Percentiles rank a stretch among this genome's conserved stretches.
Conservation (phyloP, 495 filamentous ascomycete genomes). For the Xylaria grammica region DNA sequence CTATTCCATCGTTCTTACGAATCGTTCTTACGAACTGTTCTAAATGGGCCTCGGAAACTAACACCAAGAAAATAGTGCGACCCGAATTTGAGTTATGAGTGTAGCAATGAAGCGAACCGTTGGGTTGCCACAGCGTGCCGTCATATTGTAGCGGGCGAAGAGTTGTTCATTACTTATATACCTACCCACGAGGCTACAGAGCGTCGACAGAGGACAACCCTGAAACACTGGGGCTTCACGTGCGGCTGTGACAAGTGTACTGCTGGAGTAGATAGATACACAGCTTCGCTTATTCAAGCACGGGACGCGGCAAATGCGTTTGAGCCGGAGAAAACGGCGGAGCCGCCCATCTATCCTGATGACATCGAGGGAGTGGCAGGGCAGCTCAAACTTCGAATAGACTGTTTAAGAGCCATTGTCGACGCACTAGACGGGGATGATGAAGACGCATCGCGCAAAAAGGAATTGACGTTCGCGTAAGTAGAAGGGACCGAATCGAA, state of each 20-base stretch:
- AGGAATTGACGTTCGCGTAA: conserved; percentile 9
- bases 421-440: background rate
- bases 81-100: background rate
- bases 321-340: background rate
- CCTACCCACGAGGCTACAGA: background rate
- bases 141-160: conserved; percentile 2
- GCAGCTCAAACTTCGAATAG: background rate
- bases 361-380: background rate
- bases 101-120: background rate
- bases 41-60: background rate
- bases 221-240: background rate
- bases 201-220: background rate
- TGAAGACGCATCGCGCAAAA: background rate
- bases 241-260: background rate
- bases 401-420: background rate
- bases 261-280: background rate
- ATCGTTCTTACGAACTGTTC: background rate
- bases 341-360: background rate
- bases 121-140: conserved; percentile 2
- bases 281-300: conserved; percentile 2
- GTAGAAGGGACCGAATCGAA: background rate
- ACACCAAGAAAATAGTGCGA: background rate
- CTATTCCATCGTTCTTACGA: background rate
- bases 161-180: background rate
- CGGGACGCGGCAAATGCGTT: background rate